Evolutionary conservation across 1,284 basidiomycete genomes (phyloP), one percentile per base, ranked within the genome.

Genomic region (Earliella scabrosa): DNA sequence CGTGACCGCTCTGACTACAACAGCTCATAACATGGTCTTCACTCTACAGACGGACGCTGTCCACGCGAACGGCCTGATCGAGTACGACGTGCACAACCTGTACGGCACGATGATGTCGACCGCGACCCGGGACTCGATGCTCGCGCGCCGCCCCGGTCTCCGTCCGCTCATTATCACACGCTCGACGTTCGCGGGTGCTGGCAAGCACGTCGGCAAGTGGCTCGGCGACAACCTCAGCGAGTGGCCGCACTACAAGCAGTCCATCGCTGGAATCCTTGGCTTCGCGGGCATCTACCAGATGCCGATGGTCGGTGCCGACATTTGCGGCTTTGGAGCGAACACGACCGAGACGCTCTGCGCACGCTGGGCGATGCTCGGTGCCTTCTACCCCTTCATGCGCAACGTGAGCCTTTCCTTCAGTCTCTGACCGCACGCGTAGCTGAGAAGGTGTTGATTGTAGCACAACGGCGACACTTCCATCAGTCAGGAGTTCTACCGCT

Each of bases 61-160:
- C 14, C 87, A 89, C 62, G 76, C 77, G 4, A 89, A 89, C 61
- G 86, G 85, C 2, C 72, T 87, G 10, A 66, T 80, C 9, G 83
- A 86, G 66, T 90, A 89, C 66, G 80, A 88, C 61, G 79, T 78
- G 1, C 85, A 89, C 73, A 90, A 89, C 59, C 69, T 90, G 13
- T 90, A 82, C 66, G 88, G 88, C 1, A 83, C 82, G 5, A 86
- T 88, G 82, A 89, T 90, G 87, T 85, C 85, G 8, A 75, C 75
- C 8, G 77, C 77, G 9, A 90, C 87, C 0, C 82, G 77, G 38
- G 69, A 82, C 23, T 86, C 87, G 2, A 80, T 90, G 78, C 73
- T 84, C 18, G 74, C 78, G 1, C 82, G 87, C 31, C 77, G 83
- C 18, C 86, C 87, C 2, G 83, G 80, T 1, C 71, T 79, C 47